Evolutionary conservation across 345 rosid species (phyloP).

Genomic region (Eutrema yunnanense): DNA sequence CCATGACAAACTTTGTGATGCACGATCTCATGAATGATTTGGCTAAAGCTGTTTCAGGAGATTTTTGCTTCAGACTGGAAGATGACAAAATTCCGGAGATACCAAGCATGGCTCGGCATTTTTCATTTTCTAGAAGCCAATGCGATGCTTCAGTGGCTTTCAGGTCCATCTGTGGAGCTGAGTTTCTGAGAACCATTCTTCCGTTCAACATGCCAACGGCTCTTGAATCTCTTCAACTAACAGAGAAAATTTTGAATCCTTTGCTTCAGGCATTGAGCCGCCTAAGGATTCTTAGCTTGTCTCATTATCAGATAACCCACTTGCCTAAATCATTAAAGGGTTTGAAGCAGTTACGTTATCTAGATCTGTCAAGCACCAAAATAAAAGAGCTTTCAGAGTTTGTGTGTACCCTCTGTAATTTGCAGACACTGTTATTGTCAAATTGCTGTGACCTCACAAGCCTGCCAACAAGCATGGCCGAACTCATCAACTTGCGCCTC

Average conservation of each 20-base stretch:
- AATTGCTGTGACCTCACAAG: slow-evolving; percentile 16
- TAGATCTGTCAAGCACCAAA: slow-evolving; percentile 31
- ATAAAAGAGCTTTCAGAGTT: slow-evolving; percentile 28
- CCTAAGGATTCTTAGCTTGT: slow-evolving; percentile 29
- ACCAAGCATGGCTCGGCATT: slow-evolving; percentile 27
- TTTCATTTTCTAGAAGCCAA: slow-evolving; percentile 35
- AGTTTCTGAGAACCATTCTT: slow-evolving; percentile 27
- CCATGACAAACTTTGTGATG: slow-evolving; percentile 27
- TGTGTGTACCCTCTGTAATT: slow-evolving; percentile 27
- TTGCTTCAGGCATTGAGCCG: slow-evolving; percentile 13
- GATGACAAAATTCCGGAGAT: slow-evolving; percentile 13
- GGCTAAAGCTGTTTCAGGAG: slow-evolving; percentile 34
- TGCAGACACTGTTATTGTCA: slow-evolving; percentile 32
- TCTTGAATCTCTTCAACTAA: slow-evolving; percentile 29
- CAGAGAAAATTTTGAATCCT: slow-evolving; percentile 17
- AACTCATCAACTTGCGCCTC: slow-evolving; percentile 31
- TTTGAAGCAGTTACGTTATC: slow-evolving; percentile 31
- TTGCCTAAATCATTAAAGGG: slow-evolving; percentile 27
- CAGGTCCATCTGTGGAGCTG: slow-evolving; percentile 21
- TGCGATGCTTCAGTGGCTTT: slow-evolving; percentile 26
- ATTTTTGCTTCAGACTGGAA: slow-evolving; percentile 34
- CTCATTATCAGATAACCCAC: slow-evolving; percentile 25
- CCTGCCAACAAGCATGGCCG: slow-evolving; percentile 33
- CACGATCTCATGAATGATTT: slow-evolving; percentile 41
- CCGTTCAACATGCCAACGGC: slow-evolving; percentile 25